Conservation (phyloP, 345 rosid species). For the Populus euphratica region DNA sequence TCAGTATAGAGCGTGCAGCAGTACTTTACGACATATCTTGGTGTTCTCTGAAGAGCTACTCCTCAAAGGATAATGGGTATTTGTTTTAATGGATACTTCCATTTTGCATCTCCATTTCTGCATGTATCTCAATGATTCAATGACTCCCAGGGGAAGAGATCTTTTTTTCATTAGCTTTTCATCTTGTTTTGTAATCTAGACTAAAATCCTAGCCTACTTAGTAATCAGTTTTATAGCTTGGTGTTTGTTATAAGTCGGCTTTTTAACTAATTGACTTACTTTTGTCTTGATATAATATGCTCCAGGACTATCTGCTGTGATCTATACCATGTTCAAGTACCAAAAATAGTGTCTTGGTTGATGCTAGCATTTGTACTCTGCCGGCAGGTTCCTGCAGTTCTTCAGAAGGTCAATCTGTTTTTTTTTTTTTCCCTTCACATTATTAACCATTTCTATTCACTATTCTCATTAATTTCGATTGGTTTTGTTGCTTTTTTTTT, state of each 20-base stretch:
- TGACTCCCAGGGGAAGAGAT: neutral
- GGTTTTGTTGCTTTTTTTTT: neutral
- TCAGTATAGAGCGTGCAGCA: conserved; percentile 67
- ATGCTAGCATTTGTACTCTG: conserved; percentile 73
- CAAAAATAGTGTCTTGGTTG: conserved; percentile 59
- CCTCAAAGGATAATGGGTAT: conserved; percentile 56
- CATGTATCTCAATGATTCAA: neutral
- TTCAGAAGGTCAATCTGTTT: conserved; percentile 59
- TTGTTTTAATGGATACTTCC: neutral
- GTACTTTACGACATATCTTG: conserved; percentile 59
- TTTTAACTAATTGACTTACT: conserved; percentile 4
- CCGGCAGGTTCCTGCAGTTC: conserved; percentile 65
- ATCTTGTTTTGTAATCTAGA: neutral
- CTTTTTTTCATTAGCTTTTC: neutral
- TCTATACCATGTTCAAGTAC: conserved; percentile 46
- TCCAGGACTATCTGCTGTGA: conserved; percentile 64
- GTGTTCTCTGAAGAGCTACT: conserved; percentile 53
- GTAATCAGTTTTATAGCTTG: no score
- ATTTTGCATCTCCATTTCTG: neutral
- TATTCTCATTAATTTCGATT: neutral
- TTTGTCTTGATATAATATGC: conserved; percentile 24
- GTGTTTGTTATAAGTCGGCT: neutral
- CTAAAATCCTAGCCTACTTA: neutral
- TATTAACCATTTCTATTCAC: neutral
- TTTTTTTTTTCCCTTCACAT: neutral